Evolutionary conservation across 345 rosid genomes (phyloP).

Genomic region (Bruguiera gymnorhiza): DNA sequence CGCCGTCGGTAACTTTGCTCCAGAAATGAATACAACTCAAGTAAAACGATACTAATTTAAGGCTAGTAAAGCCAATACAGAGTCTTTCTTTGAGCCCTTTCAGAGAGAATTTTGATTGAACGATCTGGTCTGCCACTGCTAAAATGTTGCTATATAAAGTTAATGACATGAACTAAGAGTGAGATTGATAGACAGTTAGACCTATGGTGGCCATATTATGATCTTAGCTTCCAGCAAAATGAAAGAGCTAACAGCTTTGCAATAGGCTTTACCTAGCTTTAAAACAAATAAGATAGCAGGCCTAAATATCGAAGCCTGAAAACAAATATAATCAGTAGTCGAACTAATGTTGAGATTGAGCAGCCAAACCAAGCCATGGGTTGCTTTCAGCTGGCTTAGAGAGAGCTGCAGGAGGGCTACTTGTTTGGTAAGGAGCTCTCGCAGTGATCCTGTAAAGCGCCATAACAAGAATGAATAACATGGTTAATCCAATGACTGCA

Average conservation of each 20-base stretch:
- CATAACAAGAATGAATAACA: constrained; percentile 9
- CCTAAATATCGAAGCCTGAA: not conserved
- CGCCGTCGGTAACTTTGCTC: too few species aligned
- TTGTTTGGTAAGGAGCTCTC: constrained; percentile 59
- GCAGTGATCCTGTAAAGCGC: constrained; percentile 45
- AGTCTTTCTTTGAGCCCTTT: too few species aligned
- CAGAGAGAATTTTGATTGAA: too few species aligned
- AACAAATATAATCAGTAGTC: constrained; percentile 3
- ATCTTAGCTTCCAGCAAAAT: constrained; percentile 16
- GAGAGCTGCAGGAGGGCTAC: constrained; percentile 24
- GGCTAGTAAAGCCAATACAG: too few species aligned
- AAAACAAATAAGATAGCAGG: not conserved
- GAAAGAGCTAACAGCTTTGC: not conserved
- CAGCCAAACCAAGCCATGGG: constrained; percentile 75
- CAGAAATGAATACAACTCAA: too few species aligned
- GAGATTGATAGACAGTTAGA: constrained; percentile 21
- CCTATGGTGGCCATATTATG: constrained; percentile 13
- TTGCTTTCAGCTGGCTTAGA: constrained; percentile 46
- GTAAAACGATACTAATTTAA: too few species aligned
- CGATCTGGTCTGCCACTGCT: too few species aligned
- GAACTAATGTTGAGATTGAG: constrained; percentile 32
- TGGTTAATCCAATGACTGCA: not conserved
- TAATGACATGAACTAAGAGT: constrained; percentile 25
- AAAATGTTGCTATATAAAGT: not conserved
- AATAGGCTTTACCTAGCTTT: constrained; percentile 10